Percentiles rank a stretch among this genome's conserved stretches.
Evolutionary conservation across 2,329 filamentous ascomycete genomes (phyloP).

Genomic region (Bipolaris gigantea): DNA sequence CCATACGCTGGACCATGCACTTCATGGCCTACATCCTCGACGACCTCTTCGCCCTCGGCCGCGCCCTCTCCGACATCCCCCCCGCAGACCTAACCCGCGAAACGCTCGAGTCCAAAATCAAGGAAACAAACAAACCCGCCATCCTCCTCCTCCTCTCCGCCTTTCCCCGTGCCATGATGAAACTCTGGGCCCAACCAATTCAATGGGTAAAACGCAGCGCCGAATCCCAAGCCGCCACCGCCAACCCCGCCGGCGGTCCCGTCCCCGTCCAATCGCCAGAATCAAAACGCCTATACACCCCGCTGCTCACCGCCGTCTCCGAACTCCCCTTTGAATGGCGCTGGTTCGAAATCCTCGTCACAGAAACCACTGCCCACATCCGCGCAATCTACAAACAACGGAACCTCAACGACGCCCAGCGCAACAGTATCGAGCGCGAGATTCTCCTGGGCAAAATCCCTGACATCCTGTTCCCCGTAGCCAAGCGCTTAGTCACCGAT

Average conservation of each 20-base stretch:
- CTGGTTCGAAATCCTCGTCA: conserved; percentile 52
- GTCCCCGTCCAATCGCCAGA: conserved; percentile 48
- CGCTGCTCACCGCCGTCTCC: conserved; percentile 37
- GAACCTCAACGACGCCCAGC: conserved; percentile 49
- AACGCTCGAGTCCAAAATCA: conserved; percentile 31
- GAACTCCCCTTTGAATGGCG: conserved; percentile 49
- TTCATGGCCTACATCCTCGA: conserved; percentile 60
- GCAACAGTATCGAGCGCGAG: conserved; percentile 55
- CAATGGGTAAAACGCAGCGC: conserved; percentile 36
- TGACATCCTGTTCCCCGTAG: conserved; percentile 52
- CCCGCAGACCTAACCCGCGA: conserved; percentile 44
- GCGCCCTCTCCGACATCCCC: conserved; percentile 21
- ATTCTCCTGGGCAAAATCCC: conserved; percentile 58
- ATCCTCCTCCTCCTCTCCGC: conserved; percentile 38
- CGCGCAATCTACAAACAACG: conserved; percentile 57
- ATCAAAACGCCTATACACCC: conserved; percentile 50
- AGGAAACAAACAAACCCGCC: conserved; percentile 40
- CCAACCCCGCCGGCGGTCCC: conserved; percentile 19
- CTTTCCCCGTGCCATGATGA: conserved; percentile 44
- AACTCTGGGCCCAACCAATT: conserved; percentile 39
- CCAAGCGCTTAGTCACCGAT: conserved; percentile 52
- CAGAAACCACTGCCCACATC: conserved; percentile 68
- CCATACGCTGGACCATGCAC: conserved; percentile 77
- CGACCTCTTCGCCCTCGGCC: conserved; percentile 48
- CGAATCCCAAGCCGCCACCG: conserved; percentile 35